phyloP scores from a whole-genome alignment of 495 filamentous ascomycete genomes.

The Staphylotrichum tortipilum region DNA sequence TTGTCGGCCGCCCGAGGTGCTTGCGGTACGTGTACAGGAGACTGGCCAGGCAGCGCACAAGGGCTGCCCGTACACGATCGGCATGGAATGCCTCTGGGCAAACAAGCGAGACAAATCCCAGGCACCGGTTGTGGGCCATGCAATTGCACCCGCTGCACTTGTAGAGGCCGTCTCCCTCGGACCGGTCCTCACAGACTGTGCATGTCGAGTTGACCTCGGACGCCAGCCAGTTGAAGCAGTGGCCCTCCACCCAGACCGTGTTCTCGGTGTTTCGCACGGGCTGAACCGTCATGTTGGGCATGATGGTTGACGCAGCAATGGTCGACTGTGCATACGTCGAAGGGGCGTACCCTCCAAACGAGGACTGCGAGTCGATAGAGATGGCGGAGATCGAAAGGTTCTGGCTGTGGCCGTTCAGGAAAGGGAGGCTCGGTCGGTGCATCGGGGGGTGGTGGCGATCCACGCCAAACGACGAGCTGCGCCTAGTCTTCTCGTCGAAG shows the following conservation, averaged over 20 bases:
- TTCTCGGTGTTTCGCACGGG: slow-evolving; percentile 80
- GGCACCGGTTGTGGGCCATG: slow-evolving; percentile 70
- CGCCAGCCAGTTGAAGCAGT: slow-evolving; percentile 69
- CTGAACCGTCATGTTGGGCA: slow-evolving; percentile 81
- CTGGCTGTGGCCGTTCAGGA: slow-evolving; percentile 66
- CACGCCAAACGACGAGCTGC: slow-evolving; percentile 85
- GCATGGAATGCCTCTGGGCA: slow-evolving; percentile 85
- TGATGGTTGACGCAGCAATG: slow-evolving; percentile 94
- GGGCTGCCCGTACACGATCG: slow-evolving; percentile 85
- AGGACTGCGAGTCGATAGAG: slow-evolving; percentile 61
- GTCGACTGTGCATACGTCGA: slow-evolving; percentile 95
- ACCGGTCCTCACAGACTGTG: slow-evolving; percentile 79
- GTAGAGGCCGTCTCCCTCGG: slow-evolving; percentile 79
- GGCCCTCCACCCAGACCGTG: slow-evolving; percentile 86
- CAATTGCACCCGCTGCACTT: slow-evolving; percentile 72
- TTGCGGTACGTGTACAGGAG: slow-evolving; percentile 94
- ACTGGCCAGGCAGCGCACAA: slow-evolving; percentile 88
- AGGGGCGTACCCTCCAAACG: slow-evolving; percentile 76
- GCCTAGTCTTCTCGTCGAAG: slow-evolving; percentile 73
- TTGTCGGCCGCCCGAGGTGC: slow-evolving; percentile 62
- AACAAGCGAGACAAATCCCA: slow-evolving; percentile 71
- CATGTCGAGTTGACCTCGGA: slow-evolving; percentile 64
- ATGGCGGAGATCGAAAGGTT: slow-evolving; percentile 79
- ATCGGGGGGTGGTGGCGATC: slow-evolving; percentile 54
- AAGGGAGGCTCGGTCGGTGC: slow-evolving; percentile 75